Evolutionary conservation across 352 stramenopile genomes (phyloP).

Genomic region (Globisporangium apiculatum): DNA sequence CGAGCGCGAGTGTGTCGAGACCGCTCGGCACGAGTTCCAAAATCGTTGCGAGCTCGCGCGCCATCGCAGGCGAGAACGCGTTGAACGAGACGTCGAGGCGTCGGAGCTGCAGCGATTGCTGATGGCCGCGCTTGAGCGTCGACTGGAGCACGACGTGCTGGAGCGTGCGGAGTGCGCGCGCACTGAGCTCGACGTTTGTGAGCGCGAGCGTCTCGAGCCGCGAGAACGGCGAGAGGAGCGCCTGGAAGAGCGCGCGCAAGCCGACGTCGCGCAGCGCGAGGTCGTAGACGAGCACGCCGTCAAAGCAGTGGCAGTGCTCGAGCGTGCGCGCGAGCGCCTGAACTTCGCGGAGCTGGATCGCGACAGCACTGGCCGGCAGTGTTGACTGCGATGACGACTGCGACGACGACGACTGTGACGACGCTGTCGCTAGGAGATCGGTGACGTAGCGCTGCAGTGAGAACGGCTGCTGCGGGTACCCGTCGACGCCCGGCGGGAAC

Average conservation of each 20-base stretch:
- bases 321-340: conserved; percentile 39
- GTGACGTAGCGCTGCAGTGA: conserved; percentile 1
- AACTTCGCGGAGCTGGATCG: conserved; percentile 30
- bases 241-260: conserved; percentile 42
- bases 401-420: background rate
- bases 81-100: conserved; percentile 68
- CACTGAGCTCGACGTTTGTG: conserved; percentile 40
- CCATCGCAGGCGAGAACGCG: conserved; percentile 41
- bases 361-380: conserved; percentile 1
- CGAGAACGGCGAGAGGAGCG: conserved; percentile 29
- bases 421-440: background rate
- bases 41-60: conserved; percentile 33
- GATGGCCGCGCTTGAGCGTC: conserved; percentile 26
- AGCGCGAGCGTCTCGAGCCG: conserved; percentile 33
- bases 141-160: conserved; percentile 52
- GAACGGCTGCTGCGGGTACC: conserved; percentile 19
- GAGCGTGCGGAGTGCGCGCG: conserved; percentile 30
- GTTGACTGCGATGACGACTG: background rate
- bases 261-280: conserved; percentile 32
- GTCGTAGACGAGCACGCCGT: conserved; percentile 42
- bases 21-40: conserved; percentile 37
- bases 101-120: conserved; percentile 22
- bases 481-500: conserved; percentile 20
- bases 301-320: conserved; percentile 31
- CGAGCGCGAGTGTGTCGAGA: conserved; percentile 52